A percentile compares a stretch with the other conserved stretches of the same genome.
These are phyloP conservation scores for Irpex lacteus DNA, from an alignment of 1,284 basidiomycete species.

Conservation along the genomic window DNA sequence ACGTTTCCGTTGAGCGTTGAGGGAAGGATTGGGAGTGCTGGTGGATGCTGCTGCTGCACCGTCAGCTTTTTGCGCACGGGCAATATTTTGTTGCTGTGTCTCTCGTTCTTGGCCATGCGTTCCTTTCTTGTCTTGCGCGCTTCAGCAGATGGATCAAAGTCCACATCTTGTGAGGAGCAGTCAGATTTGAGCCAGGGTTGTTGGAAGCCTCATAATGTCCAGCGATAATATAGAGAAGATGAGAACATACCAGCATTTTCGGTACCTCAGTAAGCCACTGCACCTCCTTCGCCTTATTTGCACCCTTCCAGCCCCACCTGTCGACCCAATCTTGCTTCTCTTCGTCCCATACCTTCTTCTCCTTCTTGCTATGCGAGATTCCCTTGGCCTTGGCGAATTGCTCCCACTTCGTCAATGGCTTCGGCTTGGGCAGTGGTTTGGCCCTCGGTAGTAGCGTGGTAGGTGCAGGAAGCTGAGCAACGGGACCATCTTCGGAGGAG, in stretches of 20 bases:
- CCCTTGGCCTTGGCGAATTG: constrained; percentile 94
- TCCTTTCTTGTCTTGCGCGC: constrained; percentile 79
- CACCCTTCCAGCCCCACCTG: constrained; percentile 89
- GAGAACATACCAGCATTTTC: constrained; percentile 71
- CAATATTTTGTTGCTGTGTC: constrained; percentile 81
- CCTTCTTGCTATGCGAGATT: constrained; percentile 79
- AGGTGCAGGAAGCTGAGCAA: constrained; percentile 80
- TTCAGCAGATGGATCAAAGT: constrained; percentile 77
- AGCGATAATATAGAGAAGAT: neutral
- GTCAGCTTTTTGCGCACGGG: constrained; percentile 44
- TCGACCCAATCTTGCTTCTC: constrained; percentile 92
- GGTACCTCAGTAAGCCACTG: constrained; percentile 95
- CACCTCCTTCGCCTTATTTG: constrained; percentile 86
- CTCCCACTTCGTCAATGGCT: constrained; percentile 96
- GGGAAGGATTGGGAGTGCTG: constrained; percentile 31
- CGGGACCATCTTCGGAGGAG: constrained; percentile 78
- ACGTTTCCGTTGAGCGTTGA: constrained; percentile 47
- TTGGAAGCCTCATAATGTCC: neutral
- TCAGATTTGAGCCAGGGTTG: neutral
- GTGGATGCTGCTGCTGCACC: constrained; percentile 20
- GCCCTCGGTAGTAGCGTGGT: constrained; percentile 81
- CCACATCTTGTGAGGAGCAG: constrained; percentile 47
- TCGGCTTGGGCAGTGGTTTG: constrained; percentile 91
- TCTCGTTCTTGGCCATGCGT: constrained; percentile 83
- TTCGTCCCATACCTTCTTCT: constrained; percentile 92